Evolutionary conservation across 148 eudicot species (phyloP), one percentile per base, ranked within the genome.

Genomic region (Chenopodium formosanum): DNA sequence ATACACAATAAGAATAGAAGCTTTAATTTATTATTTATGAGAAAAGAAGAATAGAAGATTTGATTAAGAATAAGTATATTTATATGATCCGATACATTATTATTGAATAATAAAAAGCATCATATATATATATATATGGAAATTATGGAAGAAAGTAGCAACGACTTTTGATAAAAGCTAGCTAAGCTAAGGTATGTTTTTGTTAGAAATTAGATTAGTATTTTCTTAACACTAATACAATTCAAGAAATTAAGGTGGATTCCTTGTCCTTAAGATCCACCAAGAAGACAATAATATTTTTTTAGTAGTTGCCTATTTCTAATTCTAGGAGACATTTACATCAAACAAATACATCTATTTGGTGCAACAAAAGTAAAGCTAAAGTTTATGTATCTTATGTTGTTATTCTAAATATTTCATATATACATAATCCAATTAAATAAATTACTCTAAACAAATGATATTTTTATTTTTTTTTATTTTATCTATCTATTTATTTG

Each of bases 201-300:
- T 58, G 17, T 58, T 58, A 58, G 63, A 0, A 20, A 70, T 37
- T 70, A 37, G 50, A 17, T 40, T 70, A 34, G 9, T 72, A n/a
- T 16, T 72, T 74, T 52, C 37, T 50, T 16, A 74, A 27, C n/a
- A 74, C 37, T 12, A 74, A 23, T 48, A 74, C 9, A 34, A 34
- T 34, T 34, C 37, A 29, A 69, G 60, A 13, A 29, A 14, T 16
- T 47, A 27, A 14, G 58, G 56, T 27, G 32, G 27, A 53, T 80
- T 20, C 4, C 65, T 67, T 75, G 83, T 68, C 83, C 79, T 68
- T 81, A 68, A 67, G 53, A 76, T 75, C 27, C 65, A 81, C 68
- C 44, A 32, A 10, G 75, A 58, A 67, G 79, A 67, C 79, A 56
- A 81, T 16, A 14, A 81, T 16, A 14, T 11, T 34, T 37, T 48